phyloP scores from a whole-genome alignment of 2,329 filamentous ascomycete genomes.

The Colletotrichum karsti region DNA sequence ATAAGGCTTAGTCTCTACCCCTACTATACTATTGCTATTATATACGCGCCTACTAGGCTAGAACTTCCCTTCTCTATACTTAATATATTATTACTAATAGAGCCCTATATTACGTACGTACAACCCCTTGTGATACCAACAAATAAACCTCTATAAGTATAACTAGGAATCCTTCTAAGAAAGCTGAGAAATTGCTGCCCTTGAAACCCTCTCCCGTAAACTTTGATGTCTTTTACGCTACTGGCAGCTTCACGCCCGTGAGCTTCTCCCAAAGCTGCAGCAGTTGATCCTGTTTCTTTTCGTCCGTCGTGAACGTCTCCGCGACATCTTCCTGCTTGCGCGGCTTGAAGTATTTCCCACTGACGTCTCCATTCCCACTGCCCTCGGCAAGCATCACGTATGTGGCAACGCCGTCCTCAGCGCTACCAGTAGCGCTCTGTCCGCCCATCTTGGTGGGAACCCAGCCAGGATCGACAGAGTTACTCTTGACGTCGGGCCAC shows the following conservation, averaged over 20 bases:
- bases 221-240: no score
- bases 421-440: slow-evolving; percentile 51
- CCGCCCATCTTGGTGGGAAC: slow-evolving; percentile 64
- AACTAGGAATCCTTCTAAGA: no score
- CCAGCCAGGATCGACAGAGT: slow-evolving; percentile 62
- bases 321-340: slow-evolving; percentile 37
- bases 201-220: no score
- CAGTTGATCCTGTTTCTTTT: slow-evolving; percentile 51
- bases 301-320: slow-evolving; percentile 43
- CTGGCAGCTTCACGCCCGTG: slow-evolving; percentile 29
- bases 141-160: no score
- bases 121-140: no score
- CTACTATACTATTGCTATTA: no score
- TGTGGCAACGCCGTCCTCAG: slow-evolving; percentile 55
- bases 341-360: slow-evolving; percentile 48
- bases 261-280: slow-evolving; percentile 44
- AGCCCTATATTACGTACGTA: no score
- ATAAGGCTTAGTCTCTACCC: no score
- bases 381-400: slow-evolving; percentile 57
- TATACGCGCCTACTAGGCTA: no score
- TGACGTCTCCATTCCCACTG: slow-evolving; percentile 36
- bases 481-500: slow-evolving; percentile 51
- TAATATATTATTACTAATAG: no score
- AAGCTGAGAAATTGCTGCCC: no score
- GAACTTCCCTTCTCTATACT: no score